Percentiles rank a stretch among this genome's conserved stretches.
Conservation (phyloP, 257 asterid species). For the Salvia miltiorrhiza region DNA sequence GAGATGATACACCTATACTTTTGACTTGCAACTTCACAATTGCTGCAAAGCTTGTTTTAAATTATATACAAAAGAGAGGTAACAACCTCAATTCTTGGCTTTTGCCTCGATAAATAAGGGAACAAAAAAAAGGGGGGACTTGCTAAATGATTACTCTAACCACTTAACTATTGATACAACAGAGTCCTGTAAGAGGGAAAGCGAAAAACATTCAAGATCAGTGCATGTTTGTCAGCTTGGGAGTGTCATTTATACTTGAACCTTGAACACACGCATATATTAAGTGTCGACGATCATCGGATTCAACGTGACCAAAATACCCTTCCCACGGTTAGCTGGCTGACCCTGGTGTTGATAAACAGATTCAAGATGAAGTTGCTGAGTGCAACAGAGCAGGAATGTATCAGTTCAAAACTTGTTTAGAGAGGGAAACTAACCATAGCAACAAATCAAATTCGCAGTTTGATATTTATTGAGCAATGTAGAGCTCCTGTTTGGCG, state of each 20-base stretch:
- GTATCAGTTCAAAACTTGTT: not conserved
- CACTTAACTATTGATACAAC: slow-evolving; percentile 17
- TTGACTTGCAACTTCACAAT: not conserved
- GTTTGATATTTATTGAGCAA: slow-evolving; percentile 24
- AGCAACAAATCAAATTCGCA: not conserved
- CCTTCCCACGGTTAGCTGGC: no score
- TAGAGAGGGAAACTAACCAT: slow-evolving; percentile 19
- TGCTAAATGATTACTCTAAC: not conserved
- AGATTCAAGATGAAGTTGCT: not conserved
- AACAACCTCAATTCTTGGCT: not conserved
- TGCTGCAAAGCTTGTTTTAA: not conserved
- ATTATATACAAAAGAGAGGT: not conserved
- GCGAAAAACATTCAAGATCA: not conserved
- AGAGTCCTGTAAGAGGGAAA: not conserved
- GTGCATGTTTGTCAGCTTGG: not conserved
- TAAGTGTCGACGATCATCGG: not conserved
- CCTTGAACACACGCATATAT: not conserved
- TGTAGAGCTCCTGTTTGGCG: slow-evolving; percentile 82
- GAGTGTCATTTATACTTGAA: not conserved
- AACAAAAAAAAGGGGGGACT: not conserved
- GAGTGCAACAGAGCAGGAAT: not conserved
- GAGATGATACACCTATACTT: not conserved
- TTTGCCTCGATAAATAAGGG: not conserved
- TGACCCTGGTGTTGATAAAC: not conserved
- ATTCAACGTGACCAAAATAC: not conserved